Conservation (phyloP, 768 basidiomycete species). For the Lactifluus subvellereus region DNA sequence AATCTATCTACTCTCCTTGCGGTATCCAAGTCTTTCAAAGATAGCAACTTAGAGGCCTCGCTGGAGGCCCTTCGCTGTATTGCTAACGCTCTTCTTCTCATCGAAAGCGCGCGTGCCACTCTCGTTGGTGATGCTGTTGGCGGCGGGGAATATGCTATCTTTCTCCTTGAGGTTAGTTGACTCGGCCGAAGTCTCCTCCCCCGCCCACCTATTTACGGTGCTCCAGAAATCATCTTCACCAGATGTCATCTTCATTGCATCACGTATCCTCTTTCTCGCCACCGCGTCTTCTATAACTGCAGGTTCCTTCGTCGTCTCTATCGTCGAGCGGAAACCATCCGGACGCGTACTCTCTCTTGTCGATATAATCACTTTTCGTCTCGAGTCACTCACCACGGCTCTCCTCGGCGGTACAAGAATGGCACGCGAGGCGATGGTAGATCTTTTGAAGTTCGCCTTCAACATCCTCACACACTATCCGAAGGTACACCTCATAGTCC, state of each 20-base stretch:
- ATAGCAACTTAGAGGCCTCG: constrained; percentile 47
- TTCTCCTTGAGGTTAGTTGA: constrained; percentile 52
- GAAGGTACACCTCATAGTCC: constrained; percentile 42
- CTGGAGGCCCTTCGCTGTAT: constrained; percentile 70
- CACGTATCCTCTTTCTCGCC: constrained; percentile 69
- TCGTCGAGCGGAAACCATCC: constrained; percentile 60
- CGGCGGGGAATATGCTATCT: constrained; percentile 53
- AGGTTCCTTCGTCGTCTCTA: constrained; percentile 41
- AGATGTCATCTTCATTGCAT: constrained; percentile 67
- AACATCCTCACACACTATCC: constrained; percentile 80
- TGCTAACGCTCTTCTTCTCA: constrained; percentile 72
- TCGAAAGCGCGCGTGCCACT: constrained; percentile 53
- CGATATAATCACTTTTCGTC: constrained; percentile 55
- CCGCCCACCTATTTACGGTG: neutral
- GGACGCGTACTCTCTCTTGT: constrained; percentile 45
- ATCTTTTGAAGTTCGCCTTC: constrained; percentile 80
- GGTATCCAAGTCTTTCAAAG: constrained; percentile 48
- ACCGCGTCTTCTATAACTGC: constrained; percentile 51
- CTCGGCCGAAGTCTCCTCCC: neutral
- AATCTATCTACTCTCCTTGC: constrained; percentile 55
- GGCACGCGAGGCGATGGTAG: constrained; percentile 69
- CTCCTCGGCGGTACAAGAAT: constrained; percentile 48
- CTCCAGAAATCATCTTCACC: constrained; percentile 53
- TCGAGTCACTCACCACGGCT: constrained; percentile 48
- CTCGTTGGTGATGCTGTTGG: constrained; percentile 54